Conservation (phyloP, 768 basidiomycete genomes). For the Termitomyces sp. region DNA sequence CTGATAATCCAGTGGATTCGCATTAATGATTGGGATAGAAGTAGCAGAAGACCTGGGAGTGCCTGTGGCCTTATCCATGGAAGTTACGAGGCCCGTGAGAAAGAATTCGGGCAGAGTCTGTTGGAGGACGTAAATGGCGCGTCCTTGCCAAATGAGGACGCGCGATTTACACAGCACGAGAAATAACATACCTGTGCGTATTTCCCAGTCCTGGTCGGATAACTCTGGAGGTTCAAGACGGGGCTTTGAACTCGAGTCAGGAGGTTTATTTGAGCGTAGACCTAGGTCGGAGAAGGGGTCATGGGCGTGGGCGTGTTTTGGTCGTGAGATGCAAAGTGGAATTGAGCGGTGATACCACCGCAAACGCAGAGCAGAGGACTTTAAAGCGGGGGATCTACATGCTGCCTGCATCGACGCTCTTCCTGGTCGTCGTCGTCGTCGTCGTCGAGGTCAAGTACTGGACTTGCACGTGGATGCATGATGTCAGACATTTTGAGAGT, state of each 20-base stretch:
- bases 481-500: neutral
- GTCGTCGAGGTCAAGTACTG: neutral
- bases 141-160: conserved; percentile 36
- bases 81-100: conserved; percentile 53
- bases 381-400: neutral
- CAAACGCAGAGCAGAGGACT: neutral
- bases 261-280: conserved; percentile 27
- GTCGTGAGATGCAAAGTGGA: neutral
- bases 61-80: conserved; percentile 41
- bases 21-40: conserved; percentile 21
- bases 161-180: neutral
- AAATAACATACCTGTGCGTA: conserved; percentile 53
- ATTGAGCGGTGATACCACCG: conserved; percentile 3
- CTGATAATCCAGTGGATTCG: conserved; percentile 22
- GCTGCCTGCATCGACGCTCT: conserved; percentile 1
- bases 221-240: conserved; percentile 23
- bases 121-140: conserved; percentile 62
- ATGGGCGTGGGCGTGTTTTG: neutral
- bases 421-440: neutral
- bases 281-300: conserved; percentile 20
- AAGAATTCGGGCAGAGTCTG: conserved; percentile 73
- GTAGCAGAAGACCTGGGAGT: conserved; percentile 22
- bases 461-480: neutral
- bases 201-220: conserved; percentile 73
- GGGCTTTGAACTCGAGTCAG: conserved; percentile 23